Percentiles rank a stretch among this genome's conserved stretches.
Conservation (phyloP, 768 basidiomycete species). For the Hemileccinum rubropunctum region DNA sequence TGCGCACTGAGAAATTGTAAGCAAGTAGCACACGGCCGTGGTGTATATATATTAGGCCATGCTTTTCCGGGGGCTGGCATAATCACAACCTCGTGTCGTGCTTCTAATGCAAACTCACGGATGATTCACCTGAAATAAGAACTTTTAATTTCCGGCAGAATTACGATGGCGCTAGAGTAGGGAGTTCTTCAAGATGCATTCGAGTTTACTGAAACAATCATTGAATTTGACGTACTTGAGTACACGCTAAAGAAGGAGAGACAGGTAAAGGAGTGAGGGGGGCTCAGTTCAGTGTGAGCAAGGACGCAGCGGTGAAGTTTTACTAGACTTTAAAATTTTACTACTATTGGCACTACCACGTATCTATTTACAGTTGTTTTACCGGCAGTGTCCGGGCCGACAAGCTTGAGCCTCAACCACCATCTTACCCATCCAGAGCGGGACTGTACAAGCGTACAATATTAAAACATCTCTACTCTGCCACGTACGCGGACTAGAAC, state of each 20-base stretch:
- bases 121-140: conserved; percentile 16
- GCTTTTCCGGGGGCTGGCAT: background rate
- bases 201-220: background rate
- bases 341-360: no score
- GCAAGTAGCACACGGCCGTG: background rate
- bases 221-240: conserved; percentile 1
- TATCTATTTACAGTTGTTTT: no score
- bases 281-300: background rate
- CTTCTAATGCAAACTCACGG: background rate
- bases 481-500: no score
- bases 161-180: background rate
- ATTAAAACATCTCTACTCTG: no score
- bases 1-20: conserved; percentile 9
- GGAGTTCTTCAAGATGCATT: background rate
- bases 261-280: background rate
- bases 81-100: background rate
- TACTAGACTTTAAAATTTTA: no score
- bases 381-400: no score
- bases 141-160: background rate
- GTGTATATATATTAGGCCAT: background rate
- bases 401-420: no score
- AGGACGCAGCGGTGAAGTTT: background rate
- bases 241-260: background rate
- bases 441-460: no score
- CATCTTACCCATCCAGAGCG: no score